phyloP scores from a whole-genome alignment of 2,329 filamentous ascomycete species.

The Xylaria sp. region DNA sequence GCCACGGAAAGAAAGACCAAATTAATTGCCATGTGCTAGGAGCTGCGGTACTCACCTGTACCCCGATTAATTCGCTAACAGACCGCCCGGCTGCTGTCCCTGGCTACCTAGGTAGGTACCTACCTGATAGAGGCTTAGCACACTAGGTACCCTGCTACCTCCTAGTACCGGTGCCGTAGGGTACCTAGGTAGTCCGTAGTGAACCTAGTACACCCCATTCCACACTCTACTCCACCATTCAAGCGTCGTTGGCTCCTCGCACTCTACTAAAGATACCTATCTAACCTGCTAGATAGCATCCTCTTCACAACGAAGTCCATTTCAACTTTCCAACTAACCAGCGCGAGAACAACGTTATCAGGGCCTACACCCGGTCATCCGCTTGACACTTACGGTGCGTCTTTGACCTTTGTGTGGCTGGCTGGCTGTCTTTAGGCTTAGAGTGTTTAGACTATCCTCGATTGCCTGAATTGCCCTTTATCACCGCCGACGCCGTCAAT shows the following conservation, averaged over 20 bases:
- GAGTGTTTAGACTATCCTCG: constrained; percentile 26
- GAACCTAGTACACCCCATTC: constrained; percentile 9
- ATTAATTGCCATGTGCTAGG: constrained; percentile 1
- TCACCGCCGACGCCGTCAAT: constrained; percentile 35
- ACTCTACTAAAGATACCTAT: constrained; percentile 27
- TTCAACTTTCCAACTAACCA: constrained; percentile 19
- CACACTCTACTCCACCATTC: constrained; percentile 32
- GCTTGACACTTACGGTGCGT: constrained; percentile 35
- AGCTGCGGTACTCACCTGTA: not conserved
- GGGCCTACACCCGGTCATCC: constrained; percentile 18
- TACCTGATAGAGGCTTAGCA: constrained; percentile 1
- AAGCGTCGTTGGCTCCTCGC: constrained; percentile 33
- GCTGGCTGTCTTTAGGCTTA: constrained; percentile 31
- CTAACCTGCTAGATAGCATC: constrained; percentile 31
- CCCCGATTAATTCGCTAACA: not conserved
- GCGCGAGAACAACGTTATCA: constrained; percentile 14
- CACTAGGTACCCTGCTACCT: not conserved
- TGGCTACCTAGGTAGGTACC: not conserved
- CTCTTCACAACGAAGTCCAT: constrained; percentile 25
- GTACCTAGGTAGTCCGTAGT: not conserved
- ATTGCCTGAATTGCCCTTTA: constrained; percentile 36
- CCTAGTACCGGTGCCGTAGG: not conserved
- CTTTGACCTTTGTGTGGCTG: constrained; percentile 40
- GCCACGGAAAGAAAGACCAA: too few species aligned
- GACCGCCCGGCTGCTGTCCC: not conserved